Percentiles rank a stretch among this genome's conserved stretches.
Evolutionary conservation across 345 rosid genomes (phyloP).

Genomic region (Hypericum androsaemum): DNA sequence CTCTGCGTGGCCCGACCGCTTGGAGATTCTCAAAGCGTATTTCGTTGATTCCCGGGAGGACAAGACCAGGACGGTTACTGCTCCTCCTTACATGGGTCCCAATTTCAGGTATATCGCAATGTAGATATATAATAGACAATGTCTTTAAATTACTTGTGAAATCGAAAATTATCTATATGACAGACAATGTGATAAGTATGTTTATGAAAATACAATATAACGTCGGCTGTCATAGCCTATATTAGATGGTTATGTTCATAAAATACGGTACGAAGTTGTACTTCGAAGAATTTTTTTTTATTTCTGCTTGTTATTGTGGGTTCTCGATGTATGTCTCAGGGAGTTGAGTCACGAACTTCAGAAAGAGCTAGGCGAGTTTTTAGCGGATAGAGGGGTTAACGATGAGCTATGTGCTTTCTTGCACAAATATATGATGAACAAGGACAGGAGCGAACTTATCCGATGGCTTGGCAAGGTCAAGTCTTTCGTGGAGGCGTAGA

Average conservation of each 20-base stretch:
- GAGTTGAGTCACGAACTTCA: conserved; percentile 37
- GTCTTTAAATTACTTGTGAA: no score
- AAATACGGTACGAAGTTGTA: background rate
- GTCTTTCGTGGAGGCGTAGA: conserved; percentile 32
- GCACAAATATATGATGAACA: conserved; percentile 66
- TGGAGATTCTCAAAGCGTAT: conserved; percentile 51
- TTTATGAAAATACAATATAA: no score
- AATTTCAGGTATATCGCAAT: conserved; percentile 34
- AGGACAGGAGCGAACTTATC: conserved; percentile 61
- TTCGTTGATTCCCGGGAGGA: conserved; percentile 23
- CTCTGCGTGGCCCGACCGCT: conserved; percentile 59
- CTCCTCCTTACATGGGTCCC: conserved; percentile 50
- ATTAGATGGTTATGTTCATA: no score
- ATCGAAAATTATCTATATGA: no score
- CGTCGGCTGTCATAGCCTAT: no score
- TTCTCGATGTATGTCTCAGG: conserved; percentile 24
- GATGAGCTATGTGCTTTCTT: conserved; percentile 46
- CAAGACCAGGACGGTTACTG: conserved; percentile 9
- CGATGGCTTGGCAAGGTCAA: conserved; percentile 52
- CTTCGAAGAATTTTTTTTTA: background rate
- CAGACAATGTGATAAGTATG: no score
- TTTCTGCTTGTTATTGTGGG: background rate
- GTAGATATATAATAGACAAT: no score
- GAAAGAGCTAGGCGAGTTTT: conserved; percentile 29
- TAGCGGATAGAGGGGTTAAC: conserved; percentile 56